Base-by-base conservation (phyloP, 345 rosid genomes). In the Citrus hindsii region DNA sequence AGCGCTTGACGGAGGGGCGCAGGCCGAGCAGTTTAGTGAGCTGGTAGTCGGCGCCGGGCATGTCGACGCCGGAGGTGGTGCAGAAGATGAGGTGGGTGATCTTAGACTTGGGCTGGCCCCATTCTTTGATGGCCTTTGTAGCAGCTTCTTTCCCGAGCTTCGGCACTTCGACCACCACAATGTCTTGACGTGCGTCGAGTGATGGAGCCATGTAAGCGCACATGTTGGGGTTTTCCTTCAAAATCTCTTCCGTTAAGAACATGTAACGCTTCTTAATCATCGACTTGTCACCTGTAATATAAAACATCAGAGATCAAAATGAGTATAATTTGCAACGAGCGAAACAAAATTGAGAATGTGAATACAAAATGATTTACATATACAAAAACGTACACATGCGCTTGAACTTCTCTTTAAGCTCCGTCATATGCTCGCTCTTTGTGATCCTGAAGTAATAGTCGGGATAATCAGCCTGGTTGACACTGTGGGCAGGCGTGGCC, bases 41-140 rank as follows among this genome's bases (percentile, higher is more conserved):
- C 82, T 92, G 96, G 88, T 92, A 93, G 83, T 93, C 98, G 2
- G 98, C 98, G 2, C 97, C 98, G 19, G 98, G 96, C 98, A 93
- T 93, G 89, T 93, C 98, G 0, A 92, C 97, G 0, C 98, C 96
- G 1, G 94, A 89, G 4, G 98, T 90, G 14, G 98, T 93, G 80
- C 98, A 93, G 83, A 93, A 93, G 77, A 93, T 85, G 3, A 93
- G 84, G 27, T 93, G 98, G 22, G 98, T 93, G 86, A 93, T 89
- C 83, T 89, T 93, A 12, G 96, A 92, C 80, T 92, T 93, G 35
- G 98, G 89, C 73, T 93, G 98, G 14, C 93, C 95, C 97, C 97
- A 91, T 56, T 91, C 92, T 75, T 93, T 89, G 82, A 93, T 90
- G 66, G 97, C 97, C 75, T 89, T 90, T 27, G 80, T 70, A 0